Evolutionary conservation across 2,329 filamentous ascomycete genomes (phyloP).

Genomic region (Apiospora rasikravindrae): DNA sequence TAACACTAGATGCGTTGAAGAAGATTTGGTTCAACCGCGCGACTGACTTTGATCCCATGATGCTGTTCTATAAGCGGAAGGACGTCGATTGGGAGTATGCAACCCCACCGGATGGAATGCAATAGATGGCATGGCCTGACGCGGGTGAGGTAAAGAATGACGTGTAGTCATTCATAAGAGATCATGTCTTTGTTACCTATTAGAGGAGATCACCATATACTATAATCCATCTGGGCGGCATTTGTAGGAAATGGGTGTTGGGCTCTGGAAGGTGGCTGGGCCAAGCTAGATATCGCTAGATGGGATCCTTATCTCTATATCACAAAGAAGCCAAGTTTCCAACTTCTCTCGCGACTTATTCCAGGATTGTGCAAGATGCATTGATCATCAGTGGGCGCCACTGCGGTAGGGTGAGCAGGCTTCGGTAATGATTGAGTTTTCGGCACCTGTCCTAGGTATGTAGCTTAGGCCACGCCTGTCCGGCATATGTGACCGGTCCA

Average conservation of each 20-base stretch:
- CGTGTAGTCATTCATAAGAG: neutral
- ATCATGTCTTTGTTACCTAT: neutral
- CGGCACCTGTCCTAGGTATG: neutral
- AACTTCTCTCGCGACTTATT: neutral
- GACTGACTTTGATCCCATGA: conserved; percentile 24
- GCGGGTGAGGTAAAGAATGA: neutral
- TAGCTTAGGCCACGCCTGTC: neutral
- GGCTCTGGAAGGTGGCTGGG: neutral
- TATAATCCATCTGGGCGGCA: neutral
- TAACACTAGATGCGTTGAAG: conserved; percentile 8
- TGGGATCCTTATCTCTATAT: neutral
- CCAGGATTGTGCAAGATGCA: neutral
- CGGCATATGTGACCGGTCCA: neutral
- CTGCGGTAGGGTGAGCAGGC: neutral
- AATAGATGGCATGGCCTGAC: neutral
- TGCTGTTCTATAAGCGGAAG: conserved; percentile 32
- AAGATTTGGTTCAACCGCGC: conserved; percentile 21
- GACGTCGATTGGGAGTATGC: conserved; percentile 24
- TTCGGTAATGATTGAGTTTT: neutral
- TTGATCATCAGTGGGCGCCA: neutral
- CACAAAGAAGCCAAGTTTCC: neutral
- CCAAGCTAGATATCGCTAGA: neutral
- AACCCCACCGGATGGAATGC: conserved; percentile 7
- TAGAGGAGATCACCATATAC: neutral
- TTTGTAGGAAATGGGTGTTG: neutral